These are phyloP conservation scores for Xylaria acuta DNA, from an alignment of 495 filamentous ascomycete species.

Conservation along the genomic window DNA sequence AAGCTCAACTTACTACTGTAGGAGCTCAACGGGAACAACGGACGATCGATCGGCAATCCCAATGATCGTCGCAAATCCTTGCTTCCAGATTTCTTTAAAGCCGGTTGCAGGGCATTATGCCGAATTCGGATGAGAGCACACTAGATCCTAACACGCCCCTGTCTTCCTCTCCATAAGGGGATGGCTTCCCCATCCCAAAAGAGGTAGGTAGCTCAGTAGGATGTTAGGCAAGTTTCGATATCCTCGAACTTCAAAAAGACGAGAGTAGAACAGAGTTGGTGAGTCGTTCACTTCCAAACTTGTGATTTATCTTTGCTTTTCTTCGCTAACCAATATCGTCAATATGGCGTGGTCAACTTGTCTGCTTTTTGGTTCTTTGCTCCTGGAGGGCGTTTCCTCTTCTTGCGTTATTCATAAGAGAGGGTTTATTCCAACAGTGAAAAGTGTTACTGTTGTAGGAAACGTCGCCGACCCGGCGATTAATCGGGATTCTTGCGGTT, in stretches of 20 bases:
- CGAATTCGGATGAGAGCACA: not conserved
- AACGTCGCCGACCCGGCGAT: conserved; percentile 39
- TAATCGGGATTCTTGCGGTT: conserved; percentile 43
- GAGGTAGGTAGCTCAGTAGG: conserved; percentile 15
- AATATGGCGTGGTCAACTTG: conserved; percentile 17
- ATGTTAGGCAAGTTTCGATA: conserved; percentile 9
- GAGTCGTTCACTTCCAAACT: not conserved
- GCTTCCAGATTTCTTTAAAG: not conserved
- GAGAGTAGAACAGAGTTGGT: not conserved
- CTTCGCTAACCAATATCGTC: not conserved
- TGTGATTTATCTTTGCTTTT: not conserved
- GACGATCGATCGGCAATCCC: not conserved
- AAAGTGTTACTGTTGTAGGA: conserved; percentile 34
- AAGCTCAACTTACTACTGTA: not conserved
- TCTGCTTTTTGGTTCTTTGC: conserved; percentile 15
- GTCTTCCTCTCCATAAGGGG: not conserved
- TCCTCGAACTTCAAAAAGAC: conserved; percentile 1
- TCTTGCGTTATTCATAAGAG: conserved; percentile 3
- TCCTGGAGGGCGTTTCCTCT: conserved; percentile 16
- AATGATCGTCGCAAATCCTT: not conserved
- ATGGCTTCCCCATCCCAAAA: conserved; percentile 7
- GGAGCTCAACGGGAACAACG: not conserved
- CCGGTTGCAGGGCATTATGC: not conserved
- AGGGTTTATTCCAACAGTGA: conserved; percentile 26
- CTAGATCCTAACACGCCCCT: not conserved